phyloP scores from a whole-genome alignment of 495 filamentous ascomycete species.

The Echria macrotheca region DNA sequence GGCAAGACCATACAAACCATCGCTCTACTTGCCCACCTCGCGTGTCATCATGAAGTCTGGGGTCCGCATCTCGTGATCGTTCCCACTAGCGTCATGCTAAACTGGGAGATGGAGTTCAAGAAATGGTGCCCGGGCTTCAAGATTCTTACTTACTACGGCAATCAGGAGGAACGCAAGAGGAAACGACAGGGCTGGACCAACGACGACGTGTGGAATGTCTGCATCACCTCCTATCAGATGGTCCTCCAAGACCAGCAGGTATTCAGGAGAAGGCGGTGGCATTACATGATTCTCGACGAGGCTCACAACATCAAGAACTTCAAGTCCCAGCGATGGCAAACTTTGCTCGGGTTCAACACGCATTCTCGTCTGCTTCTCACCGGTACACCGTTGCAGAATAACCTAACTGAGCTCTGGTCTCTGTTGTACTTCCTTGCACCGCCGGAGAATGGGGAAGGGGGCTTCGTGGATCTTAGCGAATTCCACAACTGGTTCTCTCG shows the following conservation, averaged over 20 bases:
- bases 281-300: slow-evolving; percentile 98
- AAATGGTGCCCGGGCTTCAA: slow-evolving; percentile 99
- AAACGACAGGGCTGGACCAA: slow-evolving; percentile 90
- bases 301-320: slow-evolving; percentile 99
- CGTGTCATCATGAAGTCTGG: slow-evolving; percentile 87
- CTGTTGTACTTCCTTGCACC: slow-evolving; percentile 94
- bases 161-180: slow-evolving; percentile 80
- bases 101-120: slow-evolving; percentile 99
- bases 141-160: slow-evolving; percentile 94
- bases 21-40: slow-evolving; percentile 86
- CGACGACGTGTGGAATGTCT: slow-evolving; percentile 88
- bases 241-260: slow-evolving; percentile 89
- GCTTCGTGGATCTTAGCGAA: slow-evolving; percentile 83
- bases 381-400: slow-evolving; percentile 95
- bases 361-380: slow-evolving; percentile 82
- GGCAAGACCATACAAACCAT: slow-evolving; percentile 99
- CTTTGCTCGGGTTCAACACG: slow-evolving; percentile 84
- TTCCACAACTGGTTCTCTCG: slow-evolving; percentile 92
- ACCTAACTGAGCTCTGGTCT: slow-evolving; percentile 94
- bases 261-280: slow-evolving; percentile 91
- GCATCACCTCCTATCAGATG: slow-evolving; percentile 94
- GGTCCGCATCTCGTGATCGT: slow-evolving; percentile 95
- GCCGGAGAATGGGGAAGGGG: slow-evolving; percentile 75
- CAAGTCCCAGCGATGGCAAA: slow-evolving; percentile 94
- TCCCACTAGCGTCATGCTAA: slow-evolving; percentile 96